These are phyloP conservation scores for Calycina herbarum DNA, from an alignment of 2,329 filamentous ascomycete genomes.

Conservation along the genomic window DNA sequence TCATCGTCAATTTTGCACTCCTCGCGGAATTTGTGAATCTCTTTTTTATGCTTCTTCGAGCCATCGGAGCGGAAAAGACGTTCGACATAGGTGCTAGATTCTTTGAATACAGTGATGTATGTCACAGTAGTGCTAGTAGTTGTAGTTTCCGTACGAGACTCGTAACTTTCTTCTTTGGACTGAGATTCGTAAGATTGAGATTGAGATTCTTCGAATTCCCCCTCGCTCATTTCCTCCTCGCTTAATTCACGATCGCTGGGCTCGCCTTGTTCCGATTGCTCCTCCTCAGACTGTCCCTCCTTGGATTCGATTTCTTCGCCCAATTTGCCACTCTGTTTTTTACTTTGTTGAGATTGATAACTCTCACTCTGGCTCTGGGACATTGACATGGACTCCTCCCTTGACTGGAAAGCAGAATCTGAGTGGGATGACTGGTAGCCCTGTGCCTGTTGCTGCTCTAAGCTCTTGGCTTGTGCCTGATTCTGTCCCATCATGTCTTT, in stretches of 20 bases:
- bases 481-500: not conserved
- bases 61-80: not conserved
- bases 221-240: not conserved
- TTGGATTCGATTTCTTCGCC: not conserved
- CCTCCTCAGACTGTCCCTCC: not conserved
- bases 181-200: not conserved
- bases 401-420: not conserved
- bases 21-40: not conserved
- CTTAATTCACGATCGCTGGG: not conserved
- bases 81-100: not conserved
- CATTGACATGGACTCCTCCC: not conserved
- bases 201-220: not conserved
- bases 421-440: not conserved
- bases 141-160: not conserved
- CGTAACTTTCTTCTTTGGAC: not conserved
- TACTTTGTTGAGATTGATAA: not conserved
- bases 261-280: not conserved
- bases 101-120: not conserved
- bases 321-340: not conserved
- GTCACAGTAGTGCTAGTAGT: not conserved
- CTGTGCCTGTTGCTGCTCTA: not conserved
- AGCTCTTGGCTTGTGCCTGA: too few relatives aligned
- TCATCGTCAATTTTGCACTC: not conserved
- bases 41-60: not conserved
- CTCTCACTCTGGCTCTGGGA: not conserved